Evolutionary conservation across 176 grass and related monocot species (phyloP).

Genomic region (Oryza coarctata): DNA sequence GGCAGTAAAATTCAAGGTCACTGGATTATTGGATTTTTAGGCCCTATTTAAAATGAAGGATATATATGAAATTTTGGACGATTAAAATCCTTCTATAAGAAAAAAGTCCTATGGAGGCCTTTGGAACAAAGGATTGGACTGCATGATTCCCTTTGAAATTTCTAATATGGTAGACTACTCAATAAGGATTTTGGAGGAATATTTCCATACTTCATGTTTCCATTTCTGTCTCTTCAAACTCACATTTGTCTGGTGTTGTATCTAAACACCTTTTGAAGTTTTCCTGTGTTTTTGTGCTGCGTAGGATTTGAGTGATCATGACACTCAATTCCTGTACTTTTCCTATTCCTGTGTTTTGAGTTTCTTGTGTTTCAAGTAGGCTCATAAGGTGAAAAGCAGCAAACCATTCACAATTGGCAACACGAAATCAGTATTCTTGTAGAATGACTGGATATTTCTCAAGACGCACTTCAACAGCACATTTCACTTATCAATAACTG

Average conservation of each 20-base stretch:
- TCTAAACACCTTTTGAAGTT: neutral
- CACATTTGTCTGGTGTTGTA: neutral
- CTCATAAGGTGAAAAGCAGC: conserved; percentile 16
- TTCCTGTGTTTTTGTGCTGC: neutral
- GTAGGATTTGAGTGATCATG: neutral
- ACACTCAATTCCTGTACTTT: neutral
- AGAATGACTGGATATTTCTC: conserved; percentile 16
- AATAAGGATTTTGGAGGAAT: neutral
- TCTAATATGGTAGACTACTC: neutral
- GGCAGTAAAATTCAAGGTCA: neutral
- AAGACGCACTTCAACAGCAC: neutral
- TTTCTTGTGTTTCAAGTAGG: neutral
- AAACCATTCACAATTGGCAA: neutral
- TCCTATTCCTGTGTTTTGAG: neutral
- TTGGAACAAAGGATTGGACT: neutral
- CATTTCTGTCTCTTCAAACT: neutral
- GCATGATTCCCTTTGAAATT: neutral
- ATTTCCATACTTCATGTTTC: neutral
- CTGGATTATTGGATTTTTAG: neutral
- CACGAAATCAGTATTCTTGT: neutral
- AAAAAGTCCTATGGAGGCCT: neutral
- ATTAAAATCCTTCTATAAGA: neutral
- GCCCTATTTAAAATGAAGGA: neutral
- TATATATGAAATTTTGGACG: neutral
- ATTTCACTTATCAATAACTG: neutral